A percentile compares a stretch with the other conserved stretches of the same genome.
phyloP scores from a whole-genome alignment of 345 rosid species.

The Conringia planisiliqua region DNA sequence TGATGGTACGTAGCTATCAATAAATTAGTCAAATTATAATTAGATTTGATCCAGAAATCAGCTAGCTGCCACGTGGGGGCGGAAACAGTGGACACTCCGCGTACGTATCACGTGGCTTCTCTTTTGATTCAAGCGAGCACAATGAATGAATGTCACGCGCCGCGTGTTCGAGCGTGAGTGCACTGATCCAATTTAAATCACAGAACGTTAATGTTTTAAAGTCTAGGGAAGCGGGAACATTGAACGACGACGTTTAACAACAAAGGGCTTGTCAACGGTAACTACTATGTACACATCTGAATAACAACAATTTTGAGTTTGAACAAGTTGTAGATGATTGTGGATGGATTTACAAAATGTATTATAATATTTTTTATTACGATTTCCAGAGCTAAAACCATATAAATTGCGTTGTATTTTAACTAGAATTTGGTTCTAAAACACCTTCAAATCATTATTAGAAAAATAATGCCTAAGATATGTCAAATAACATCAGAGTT shows the following conservation, averaged over 20 bases:
- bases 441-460: not conserved
- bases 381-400: not conserved
- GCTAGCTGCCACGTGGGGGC: constrained; percentile 30
- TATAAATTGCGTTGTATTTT: not conserved
- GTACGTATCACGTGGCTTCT: constrained; percentile 2
- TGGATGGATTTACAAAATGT: not conserved
- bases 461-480: not conserved
- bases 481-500: too few species aligned
- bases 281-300: not conserved
- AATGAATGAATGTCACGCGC: constrained; percentile 12
- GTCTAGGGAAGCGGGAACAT: not conserved
- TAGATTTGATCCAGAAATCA: not conserved
- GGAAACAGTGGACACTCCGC: not conserved
- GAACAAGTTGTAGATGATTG: too few species aligned
- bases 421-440: not conserved
- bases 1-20: not conserved
- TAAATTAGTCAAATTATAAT: not conserved
- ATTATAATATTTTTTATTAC: not conserved
- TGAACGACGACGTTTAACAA: not conserved
- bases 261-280: not conserved
- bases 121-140: not conserved
- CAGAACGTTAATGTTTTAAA: not conserved
- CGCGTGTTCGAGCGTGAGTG: not conserved
- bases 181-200: not conserved
- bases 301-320: not conserved